Percentiles rank a stretch among this genome's conserved stretches.
Evolutionary conservation across 352 stramenopile species (phyloP).

Genomic region (Globisporangium orthogonon): DNA sequence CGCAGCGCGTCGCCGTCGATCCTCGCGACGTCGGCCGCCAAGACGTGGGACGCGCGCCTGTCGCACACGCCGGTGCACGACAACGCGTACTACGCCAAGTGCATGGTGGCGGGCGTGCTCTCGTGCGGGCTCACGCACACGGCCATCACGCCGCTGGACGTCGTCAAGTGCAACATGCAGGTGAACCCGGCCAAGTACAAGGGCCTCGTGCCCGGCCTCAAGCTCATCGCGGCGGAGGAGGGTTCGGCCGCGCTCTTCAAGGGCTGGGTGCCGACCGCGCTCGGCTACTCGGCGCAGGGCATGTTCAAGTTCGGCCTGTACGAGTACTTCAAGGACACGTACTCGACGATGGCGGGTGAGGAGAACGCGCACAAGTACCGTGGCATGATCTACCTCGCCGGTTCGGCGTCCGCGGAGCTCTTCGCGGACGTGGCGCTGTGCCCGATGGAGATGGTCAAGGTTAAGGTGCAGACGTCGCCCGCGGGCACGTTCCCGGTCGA

Average conservation of each 20-base stretch:
- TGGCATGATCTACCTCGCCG: constrained; percentile 88
- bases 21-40: constrained; percentile 70
- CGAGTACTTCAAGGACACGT: constrained; percentile 95
- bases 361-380: constrained; percentile 92
- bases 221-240: constrained; percentile 86
- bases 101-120: constrained; percentile 90
- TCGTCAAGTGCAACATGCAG: constrained; percentile 96
- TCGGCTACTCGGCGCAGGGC: constrained; percentile 89
- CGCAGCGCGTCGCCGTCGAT: constrained; percentile 25
- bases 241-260: constrained; percentile 82
- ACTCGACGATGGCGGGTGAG: constrained; percentile 86
- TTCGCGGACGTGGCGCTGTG: constrained; percentile 92
- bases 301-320: constrained; percentile 94
- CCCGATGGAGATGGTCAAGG: constrained; percentile 95
- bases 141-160: constrained; percentile 89
- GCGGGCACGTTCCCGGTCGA: constrained; percentile 87
- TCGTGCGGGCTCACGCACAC: constrained; percentile 93
- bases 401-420: constrained; percentile 92
- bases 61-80: constrained; percentile 82
- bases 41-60: constrained; percentile 72
- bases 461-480: constrained; percentile 90
- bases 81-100: constrained; percentile 92
- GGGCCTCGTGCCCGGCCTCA: constrained; percentile 70
- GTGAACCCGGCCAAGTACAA: constrained; percentile 87
- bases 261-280: constrained; percentile 88